A percentile compares a stretch with the other conserved stretches of the same genome.
phyloP scores from a whole-genome alignment of 1,139 yeast species.

The Lodderomyces metapsilosis region DNA sequence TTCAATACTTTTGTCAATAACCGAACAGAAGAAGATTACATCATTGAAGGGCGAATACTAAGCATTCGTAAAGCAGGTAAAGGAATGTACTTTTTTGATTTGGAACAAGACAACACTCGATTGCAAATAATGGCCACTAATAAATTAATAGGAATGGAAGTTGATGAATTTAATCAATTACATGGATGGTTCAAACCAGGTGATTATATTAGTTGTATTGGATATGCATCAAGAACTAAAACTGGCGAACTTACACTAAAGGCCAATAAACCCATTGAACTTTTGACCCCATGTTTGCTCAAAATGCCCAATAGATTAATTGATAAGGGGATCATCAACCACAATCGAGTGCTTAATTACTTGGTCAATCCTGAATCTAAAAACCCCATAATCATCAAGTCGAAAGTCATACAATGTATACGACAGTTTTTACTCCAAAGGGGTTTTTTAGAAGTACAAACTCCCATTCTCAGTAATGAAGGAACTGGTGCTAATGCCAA shows the following conservation, averaged over 20 bases:
- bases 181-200: constrained; percentile 62
- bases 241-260: constrained; percentile 78
- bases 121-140: constrained; percentile 64
- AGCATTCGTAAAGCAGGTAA: constrained; percentile 63
- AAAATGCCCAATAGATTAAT: constrained; percentile 58
- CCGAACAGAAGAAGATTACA: constrained; percentile 14
- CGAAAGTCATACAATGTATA: constrained; percentile 51
- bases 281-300: constrained; percentile 69
- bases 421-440: constrained; percentile 53
- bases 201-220: constrained; percentile 64
- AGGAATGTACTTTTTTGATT: constrained; percentile 65
- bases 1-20: constrained; percentile 19
- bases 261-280: constrained; percentile 43
- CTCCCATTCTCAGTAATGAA: constrained; percentile 72
- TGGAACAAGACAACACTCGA: constrained; percentile 54
- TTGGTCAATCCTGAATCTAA: constrained; percentile 54
- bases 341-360: constrained; percentile 74
- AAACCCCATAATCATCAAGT: constrained; percentile 52
- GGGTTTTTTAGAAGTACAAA: constrained; percentile 80
- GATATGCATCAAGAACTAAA: constrained; percentile 71
- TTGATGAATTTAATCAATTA: constrained; percentile 42
- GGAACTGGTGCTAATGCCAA: constrained; percentile 90
- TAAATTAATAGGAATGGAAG: constrained; percentile 37
- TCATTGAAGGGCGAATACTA: constrained; percentile 55
- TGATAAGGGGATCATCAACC: constrained; percentile 57